Evolutionary conservation across 2,329 filamentous ascomycete species (phyloP).

Genomic region (Fusarium sp.): DNA sequence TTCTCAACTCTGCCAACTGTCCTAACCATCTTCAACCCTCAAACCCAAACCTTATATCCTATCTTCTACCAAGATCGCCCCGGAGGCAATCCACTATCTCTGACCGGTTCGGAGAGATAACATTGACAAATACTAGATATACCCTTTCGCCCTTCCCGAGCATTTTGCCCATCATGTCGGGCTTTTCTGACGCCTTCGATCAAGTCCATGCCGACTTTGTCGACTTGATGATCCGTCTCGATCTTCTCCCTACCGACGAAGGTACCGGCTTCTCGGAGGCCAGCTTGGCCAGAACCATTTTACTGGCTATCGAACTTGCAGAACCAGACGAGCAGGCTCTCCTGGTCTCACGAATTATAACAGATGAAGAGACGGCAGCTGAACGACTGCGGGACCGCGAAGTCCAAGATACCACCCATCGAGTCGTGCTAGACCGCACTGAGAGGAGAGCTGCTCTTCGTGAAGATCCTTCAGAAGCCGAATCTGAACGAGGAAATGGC

Average conservation of each 20-base stretch:
- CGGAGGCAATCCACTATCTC: background rate
- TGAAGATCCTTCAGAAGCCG: background rate
- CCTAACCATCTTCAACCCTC: background rate
- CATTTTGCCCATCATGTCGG: background rate
- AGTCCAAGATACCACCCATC: constrained; percentile 25
- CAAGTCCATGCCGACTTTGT: constrained; percentile 44
- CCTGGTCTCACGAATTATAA: constrained; percentile 40
- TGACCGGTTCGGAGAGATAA: background rate
- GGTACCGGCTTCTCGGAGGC: constrained; percentile 18
- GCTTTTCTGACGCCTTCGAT: constrained; percentile 11
- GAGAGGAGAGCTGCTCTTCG: constrained; percentile 28
- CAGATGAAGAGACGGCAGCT: constrained; percentile 41
- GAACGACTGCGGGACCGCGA: constrained; percentile 29
- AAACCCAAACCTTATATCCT: background rate
- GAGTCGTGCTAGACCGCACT: constrained; percentile 26
- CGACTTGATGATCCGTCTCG: constrained; percentile 24
- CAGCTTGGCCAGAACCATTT: constrained; percentile 29
- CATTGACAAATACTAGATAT: background rate
- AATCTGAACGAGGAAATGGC: background rate
- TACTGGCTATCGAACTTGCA: constrained; percentile 41
- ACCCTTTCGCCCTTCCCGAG: background rate
- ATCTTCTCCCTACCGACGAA: constrained; percentile 12
- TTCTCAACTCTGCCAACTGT: background rate
- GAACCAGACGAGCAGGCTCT: constrained; percentile 34
- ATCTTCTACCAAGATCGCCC: background rate